phyloP scores from a whole-genome alignment of 2,329 filamentous ascomycete genomes.

The Colletotrichum phormii region DNA sequence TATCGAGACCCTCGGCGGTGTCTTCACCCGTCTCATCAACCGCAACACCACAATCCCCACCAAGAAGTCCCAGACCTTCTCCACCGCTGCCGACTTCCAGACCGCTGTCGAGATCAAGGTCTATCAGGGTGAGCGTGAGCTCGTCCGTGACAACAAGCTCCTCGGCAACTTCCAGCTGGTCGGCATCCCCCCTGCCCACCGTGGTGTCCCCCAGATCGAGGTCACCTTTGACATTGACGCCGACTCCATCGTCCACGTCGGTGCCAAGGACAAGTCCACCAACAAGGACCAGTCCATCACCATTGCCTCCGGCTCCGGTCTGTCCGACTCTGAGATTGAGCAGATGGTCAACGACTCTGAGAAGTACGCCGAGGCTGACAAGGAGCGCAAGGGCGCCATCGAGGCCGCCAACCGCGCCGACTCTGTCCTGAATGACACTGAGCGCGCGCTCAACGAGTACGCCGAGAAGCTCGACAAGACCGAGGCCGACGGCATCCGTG shows the following conservation, averaged over 20 bases:
- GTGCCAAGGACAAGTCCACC: slow-evolving; percentile 99
- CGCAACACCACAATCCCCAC: slow-evolving; percentile 99
- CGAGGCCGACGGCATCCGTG: slow-evolving; percentile 90
- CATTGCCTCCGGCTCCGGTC: slow-evolving; percentile 96
- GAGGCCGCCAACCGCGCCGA: slow-evolving; percentile 98
- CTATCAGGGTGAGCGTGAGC: slow-evolving; percentile 99
- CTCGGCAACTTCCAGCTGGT: slow-evolving; percentile 99
- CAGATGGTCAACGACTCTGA: slow-evolving; percentile 98
- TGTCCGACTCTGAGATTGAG: slow-evolving; percentile 94
- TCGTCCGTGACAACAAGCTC: slow-evolving; percentile 98
- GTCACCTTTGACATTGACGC: slow-evolving; percentile 99
- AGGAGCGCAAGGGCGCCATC: slow-evolving; percentile 95
- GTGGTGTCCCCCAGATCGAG: slow-evolving; percentile 95
- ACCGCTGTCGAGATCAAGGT: slow-evolving; percentile 99
- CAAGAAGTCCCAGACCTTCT: slow-evolving; percentile 99
- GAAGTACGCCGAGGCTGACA: slow-evolving; percentile 94
- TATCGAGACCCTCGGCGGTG: slow-evolving; percentile 98
- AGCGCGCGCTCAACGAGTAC: slow-evolving; percentile 97
- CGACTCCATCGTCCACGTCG: slow-evolving; percentile 96
- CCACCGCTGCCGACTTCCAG: slow-evolving; percentile 97
- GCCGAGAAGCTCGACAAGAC: slow-evolving; percentile 96
- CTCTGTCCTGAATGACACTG: slow-evolving; percentile 95
- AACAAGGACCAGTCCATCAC: slow-evolving; percentile 99
- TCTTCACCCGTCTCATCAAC: slow-evolving; percentile 98
- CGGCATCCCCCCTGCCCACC: slow-evolving; percentile 94